These are phyloP conservation scores for Trichoderma polysporum DNA, from an alignment of 2,329 filamentous ascomycete species.

Conservation along the genomic window DNA sequence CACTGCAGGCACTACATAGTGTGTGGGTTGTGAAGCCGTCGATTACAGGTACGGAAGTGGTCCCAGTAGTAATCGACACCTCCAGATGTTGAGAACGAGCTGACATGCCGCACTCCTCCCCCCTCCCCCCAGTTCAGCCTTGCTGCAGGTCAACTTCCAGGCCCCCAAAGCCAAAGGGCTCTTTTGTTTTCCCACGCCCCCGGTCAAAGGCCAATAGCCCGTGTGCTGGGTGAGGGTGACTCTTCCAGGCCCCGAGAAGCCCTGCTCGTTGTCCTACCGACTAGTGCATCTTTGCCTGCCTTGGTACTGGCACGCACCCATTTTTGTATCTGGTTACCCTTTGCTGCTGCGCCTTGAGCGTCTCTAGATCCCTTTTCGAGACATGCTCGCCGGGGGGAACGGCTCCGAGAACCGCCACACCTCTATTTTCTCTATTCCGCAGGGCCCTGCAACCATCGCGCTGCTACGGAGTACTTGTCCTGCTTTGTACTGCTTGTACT, in stretches of 20 bases:
- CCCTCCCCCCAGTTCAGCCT: constrained; percentile 21
- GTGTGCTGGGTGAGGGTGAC: constrained; percentile 16
- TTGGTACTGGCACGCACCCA: not conserved
- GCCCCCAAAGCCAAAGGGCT: constrained; percentile 21
- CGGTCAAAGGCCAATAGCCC: constrained; percentile 19
- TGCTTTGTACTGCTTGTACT: not conserved
- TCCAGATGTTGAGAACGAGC: constrained; percentile 8
- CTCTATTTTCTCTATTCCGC: not conserved
- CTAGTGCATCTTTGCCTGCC: not conserved
- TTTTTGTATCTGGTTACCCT: not conserved
- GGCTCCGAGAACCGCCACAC: constrained; percentile 10
- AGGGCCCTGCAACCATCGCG: constrained; percentile 1
- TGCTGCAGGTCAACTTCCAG: constrained; percentile 23
- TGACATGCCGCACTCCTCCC: constrained; percentile 18
- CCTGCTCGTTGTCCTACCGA: constrained; percentile 3
- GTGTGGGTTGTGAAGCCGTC: no score
- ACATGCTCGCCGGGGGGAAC: constrained; percentile 10
- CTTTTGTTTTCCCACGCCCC: constrained; percentile 14
- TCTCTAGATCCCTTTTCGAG: not conserved
- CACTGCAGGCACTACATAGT: constrained; percentile 6
- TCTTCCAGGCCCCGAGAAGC: constrained; percentile 16
- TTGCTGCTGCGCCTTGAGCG: constrained; percentile 11
- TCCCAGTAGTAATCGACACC: not conserved
- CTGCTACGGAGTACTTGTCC: constrained; percentile 5
- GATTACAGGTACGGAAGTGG: not conserved